Conservation (phyloP, 2,329 filamentous ascomycete species). For the Celoporthe dispersa region DNA sequence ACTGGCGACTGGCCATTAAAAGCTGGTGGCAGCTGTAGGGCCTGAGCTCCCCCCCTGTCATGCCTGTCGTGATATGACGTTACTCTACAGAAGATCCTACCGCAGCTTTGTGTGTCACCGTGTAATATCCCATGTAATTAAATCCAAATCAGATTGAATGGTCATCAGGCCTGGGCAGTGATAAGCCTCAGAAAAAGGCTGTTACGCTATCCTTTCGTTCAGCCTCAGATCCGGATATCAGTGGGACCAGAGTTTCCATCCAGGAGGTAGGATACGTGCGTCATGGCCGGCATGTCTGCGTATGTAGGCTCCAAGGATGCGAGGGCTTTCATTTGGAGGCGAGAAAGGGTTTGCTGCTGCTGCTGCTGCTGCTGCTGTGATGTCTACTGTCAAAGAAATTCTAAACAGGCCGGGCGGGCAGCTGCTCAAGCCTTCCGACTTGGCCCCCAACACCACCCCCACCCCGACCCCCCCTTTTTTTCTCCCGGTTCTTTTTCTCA, state of each 20-base stretch:
- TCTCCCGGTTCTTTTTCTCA: too few species aligned
- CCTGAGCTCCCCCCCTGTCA: background rate
- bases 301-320: background rate
- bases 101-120: background rate
- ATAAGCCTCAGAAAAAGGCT: background rate
- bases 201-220: background rate
- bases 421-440: background rate
- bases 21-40: background rate
- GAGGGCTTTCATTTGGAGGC: background rate
- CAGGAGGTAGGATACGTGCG: background rate
- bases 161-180: background rate
- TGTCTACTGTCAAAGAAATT: background rate
- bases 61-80: slow-evolving; percentile 1
- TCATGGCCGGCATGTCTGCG: background rate
- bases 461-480: background rate
- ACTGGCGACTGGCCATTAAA: too few species aligned
- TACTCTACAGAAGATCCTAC: background rate
- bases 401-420: background rate
- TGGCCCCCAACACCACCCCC: background rate
- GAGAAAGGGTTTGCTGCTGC: background rate
- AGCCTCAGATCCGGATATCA: background rate
- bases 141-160: background rate
- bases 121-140: background rate
- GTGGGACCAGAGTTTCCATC: background rate
- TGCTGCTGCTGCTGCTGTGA: background rate